These are phyloP conservation scores for Groenewaldozyma tartarivorans DNA, from an alignment of 805 yeast species.

Conservation along the genomic window DNA sequence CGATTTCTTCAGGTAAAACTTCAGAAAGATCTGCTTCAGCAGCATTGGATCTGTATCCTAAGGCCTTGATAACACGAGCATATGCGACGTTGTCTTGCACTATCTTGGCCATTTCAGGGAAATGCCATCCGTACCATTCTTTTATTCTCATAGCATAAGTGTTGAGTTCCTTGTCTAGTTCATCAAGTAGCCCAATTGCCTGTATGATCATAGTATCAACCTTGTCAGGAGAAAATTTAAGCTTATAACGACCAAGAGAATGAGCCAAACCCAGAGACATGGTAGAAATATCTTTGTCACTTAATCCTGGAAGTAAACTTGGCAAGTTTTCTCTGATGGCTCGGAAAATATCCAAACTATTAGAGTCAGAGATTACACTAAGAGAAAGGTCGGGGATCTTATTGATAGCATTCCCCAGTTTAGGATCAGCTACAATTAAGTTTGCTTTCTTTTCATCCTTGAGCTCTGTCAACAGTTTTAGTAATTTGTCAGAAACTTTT, in stretches of 20 bases:
- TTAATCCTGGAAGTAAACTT: slow-evolving; percentile 86
- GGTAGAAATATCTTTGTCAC: slow-evolving; percentile 73
- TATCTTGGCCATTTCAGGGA: slow-evolving; percentile 98
- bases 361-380: slow-evolving; percentile 88
- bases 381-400: slow-evolving; percentile 76
- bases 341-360: slow-evolving; percentile 88
- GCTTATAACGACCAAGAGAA: slow-evolving; percentile 96
- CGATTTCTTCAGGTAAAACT: slow-evolving; percentile 80
- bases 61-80: slow-evolving; percentile 84
- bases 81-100: slow-evolving; percentile 92
- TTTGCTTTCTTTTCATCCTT: slow-evolving; percentile 56
- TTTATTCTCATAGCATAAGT: slow-evolving; percentile 98
- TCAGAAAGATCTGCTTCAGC: slow-evolving; percentile 82
- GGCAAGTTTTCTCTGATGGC: slow-evolving; percentile 93
- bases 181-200: slow-evolving; percentile 95
- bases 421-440: slow-evolving; percentile 87
- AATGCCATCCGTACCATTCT: slow-evolving; percentile 99
- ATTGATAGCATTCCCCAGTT: slow-evolving; percentile 92
- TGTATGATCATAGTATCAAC: slow-evolving; percentile 99
- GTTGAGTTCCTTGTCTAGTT: slow-evolving; percentile 93
- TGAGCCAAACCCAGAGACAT: slow-evolving; percentile 99
- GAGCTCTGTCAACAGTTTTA: slow-evolving; percentile 45
- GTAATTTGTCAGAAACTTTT: slow-evolving; percentile 77
- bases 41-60: slow-evolving; percentile 93
- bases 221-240: slow-evolving; percentile 95